Evolutionary conservation across 2,329 filamentous ascomycete genomes (phyloP).

Genomic region (Cladophialophora immunda): DNA sequence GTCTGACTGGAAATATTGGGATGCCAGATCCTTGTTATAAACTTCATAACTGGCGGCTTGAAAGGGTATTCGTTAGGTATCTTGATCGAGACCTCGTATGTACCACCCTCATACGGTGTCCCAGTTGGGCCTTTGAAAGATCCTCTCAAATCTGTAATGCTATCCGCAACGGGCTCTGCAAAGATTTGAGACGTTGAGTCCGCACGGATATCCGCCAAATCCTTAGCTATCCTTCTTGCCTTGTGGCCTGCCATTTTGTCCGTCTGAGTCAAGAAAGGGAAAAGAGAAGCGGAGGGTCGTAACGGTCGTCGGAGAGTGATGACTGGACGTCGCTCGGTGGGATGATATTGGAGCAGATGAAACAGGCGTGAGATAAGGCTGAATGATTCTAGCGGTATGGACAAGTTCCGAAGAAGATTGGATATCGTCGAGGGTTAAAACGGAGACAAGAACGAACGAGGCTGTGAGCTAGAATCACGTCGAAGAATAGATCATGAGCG

Average conservation of each 20-base stretch:
- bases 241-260: slow-evolving; percentile 63
- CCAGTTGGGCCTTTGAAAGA: slow-evolving; percentile 87
- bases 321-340: neutral
- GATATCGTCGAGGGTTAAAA: neutral
- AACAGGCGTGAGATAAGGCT: neutral
- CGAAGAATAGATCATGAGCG: slow-evolving; percentile 18
- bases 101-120: slow-evolving; percentile 90
- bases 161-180: slow-evolving; percentile 70
- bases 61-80: slow-evolving; percentile 94
- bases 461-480: slow-evolving; percentile 33
- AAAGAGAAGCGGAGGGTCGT: neutral
- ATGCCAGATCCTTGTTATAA: slow-evolving; percentile 94
- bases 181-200: slow-evolving; percentile 81
- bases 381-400: neutral
- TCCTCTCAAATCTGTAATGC: slow-evolving; percentile 83
- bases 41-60: slow-evolving; percentile 88
- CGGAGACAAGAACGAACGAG: slow-evolving; percentile 3
- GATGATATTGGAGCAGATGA: neutral
- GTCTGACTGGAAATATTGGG: slow-evolving; percentile 96
- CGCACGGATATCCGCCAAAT: slow-evolving; percentile 58
- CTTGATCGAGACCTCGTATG: slow-evolving; percentile 81
- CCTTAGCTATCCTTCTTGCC: slow-evolving; percentile 62
- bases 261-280: neutral
- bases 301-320: neutral
- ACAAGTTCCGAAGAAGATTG: neutral